Evolutionary conservation across 139 green algal species (phyloP), one percentile per base, ranked within the genome.

Genomic region (Coccomyxa sp.): DNA sequence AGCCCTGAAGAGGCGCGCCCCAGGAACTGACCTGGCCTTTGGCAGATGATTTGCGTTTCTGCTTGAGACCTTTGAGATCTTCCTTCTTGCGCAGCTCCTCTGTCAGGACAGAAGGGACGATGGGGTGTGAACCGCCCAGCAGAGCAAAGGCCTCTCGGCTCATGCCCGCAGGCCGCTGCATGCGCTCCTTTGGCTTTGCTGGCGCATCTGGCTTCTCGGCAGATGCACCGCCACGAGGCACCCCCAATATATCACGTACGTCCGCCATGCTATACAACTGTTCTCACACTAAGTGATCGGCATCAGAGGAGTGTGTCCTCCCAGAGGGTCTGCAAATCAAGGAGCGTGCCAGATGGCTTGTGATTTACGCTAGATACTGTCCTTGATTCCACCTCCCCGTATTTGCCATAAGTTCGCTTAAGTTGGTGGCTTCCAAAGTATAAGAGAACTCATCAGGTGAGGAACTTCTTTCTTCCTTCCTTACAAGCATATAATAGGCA

Each of bases 71-170:
- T 18, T 79, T 30, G 58, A 87, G 78, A 13, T 83, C 85, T 18
- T 82, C 80, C 83, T 90, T 89, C 82, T 91, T 92, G 12, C 80
- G 67, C 28, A 93, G 68, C 15, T 91, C 91, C 0, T 85, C 89
- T 32, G 90, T 82, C 58, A 97, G 84, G 59, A 94, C 87, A 17
- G 90, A 91, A 10, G 93, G 91, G 7, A 95, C 91, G 60, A 98
- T 92, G 21, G 95, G 95, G 81, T 98, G 95, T 38, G 89, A 91
- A 58, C 86, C 88, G 30, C 93, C 93, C 32, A 98, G 84, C 79
- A 98, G 85, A 15, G 94, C 95, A 85, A 97, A 98, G 0, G 95
- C 95, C 82, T 98, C 95, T 10, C 95, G 87, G 84, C 88, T 94
- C 86, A 93, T 94, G 74, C 92, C 92, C 74, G 68, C 79, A 28